Base-by-base conservation (phyloP, 2,329 filamentous ascomycete genomes). In the Alternaria triticimaculans region DNA sequence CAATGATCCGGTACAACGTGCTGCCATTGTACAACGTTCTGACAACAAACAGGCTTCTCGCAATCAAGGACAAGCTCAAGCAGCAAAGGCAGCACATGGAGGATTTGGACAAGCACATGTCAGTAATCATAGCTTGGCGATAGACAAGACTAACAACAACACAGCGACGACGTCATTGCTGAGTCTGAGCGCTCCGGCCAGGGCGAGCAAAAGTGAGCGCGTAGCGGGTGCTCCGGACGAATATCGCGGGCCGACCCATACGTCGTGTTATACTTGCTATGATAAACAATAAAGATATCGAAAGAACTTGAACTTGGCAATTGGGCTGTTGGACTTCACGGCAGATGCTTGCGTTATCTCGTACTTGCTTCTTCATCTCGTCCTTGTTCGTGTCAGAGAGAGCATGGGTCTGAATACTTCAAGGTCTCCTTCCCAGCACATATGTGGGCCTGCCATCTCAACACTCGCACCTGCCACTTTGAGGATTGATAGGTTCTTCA, bases 71-170 rank as follows among this genome's bases (percentile, higher is more conserved):
- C 68, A 88, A 87, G 80, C 87, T 97, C 70, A 77, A 82, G 67
- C 89, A 92, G 82, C 93, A 97, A 85, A 89, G 92, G 81, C 84
- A 89, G 72, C 93, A 97, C 84, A 88, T 97, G 70, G 86, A 95
- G 78, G 90, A 94, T 80, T 89, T 97, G 67, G 90, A 93, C 76
- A 87, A 91, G 77, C 92, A 96, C 87, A 94, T 97, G 93, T 96
- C 83, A 78, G 90, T 68, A 64, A 49, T 55, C 46, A 37, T 30
- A 12, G 11, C 33, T 58, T 21, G 26, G 21, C 28, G 26, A 23
- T n/a, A 25, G 25, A 44, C 48, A 55, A 56, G 10, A 67, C 72
- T 73, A 48, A 70, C 70, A 37, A n/a, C 61, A 28, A 15, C 37
- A 65, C 75, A 96, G 92, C 78, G 90, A 96, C 75, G 90, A 93